Evolutionary conservation across 2,329 filamentous ascomycete genomes (phyloP).

Genomic region (Phialocephala sp.): DNA sequence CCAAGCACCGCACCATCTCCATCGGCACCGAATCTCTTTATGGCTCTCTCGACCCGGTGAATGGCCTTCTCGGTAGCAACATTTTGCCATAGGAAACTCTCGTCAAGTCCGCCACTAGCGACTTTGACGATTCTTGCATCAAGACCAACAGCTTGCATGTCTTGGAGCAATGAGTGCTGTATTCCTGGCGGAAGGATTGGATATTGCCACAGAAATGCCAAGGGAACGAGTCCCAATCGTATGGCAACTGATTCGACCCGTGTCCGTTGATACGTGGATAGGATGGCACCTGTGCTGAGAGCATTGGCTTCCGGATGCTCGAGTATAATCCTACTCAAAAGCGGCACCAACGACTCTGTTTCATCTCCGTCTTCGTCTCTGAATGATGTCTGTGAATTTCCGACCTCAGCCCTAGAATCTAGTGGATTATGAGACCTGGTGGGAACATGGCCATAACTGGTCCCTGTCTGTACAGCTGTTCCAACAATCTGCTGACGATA

Average conservation of each 20-base stretch:
- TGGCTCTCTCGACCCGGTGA: slow-evolving; percentile 54
- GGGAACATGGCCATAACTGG: slow-evolving; percentile 63
- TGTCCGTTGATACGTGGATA: slow-evolving; percentile 95
- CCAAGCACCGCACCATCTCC: slow-evolving; percentile 77
- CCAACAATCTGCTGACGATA: slow-evolving; percentile 82
- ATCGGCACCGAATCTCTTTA: slow-evolving; percentile 70
- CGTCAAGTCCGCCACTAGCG: slow-evolving; percentile 86
- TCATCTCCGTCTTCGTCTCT: slow-evolving; percentile 63
- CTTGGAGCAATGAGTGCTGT: slow-evolving; percentile 66
- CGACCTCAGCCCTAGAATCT: background rate
- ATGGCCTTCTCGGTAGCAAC: slow-evolving; percentile 65
- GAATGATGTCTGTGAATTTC: slow-evolving; percentile 20
- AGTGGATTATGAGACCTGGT: background rate
- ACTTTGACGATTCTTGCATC: slow-evolving; percentile 96
- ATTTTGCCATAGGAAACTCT: slow-evolving; percentile 79
- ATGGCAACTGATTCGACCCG: slow-evolving; percentile 90
- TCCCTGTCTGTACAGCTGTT: slow-evolving; percentile 69
- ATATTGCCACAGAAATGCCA: slow-evolving; percentile 94
- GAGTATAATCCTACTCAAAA: slow-evolving; percentile 70
- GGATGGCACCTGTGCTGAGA: slow-evolving; percentile 86
- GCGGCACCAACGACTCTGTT: slow-evolving; percentile 82
- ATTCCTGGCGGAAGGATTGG: slow-evolving; percentile 66
- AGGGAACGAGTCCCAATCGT: slow-evolving; percentile 80
- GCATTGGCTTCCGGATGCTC: slow-evolving; percentile 84
- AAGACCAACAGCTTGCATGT: slow-evolving; percentile 79